phyloP scores from a whole-genome alignment of 2,329 filamentous ascomycete genomes.

The Catunica adiposa region DNA sequence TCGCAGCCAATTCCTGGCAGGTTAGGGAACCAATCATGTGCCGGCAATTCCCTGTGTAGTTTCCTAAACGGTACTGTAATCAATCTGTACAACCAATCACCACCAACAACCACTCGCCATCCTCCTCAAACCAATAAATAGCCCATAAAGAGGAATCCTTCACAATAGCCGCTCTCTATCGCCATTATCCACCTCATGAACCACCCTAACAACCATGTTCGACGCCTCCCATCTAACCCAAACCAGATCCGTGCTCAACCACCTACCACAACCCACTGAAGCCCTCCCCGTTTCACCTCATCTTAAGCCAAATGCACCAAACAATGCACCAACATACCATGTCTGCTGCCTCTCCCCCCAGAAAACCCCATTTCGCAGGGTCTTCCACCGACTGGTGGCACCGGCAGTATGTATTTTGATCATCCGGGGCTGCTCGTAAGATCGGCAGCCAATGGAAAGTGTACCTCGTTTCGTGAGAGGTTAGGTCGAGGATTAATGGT shows the following conservation, averaged over 20 bases:
- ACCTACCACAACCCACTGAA: neutral
- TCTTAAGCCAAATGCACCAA: neutral
- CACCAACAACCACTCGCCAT: neutral
- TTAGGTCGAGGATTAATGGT: neutral
- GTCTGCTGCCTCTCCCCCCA: neutral
- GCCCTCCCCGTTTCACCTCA: slow-evolving; percentile 3
- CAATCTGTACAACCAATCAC: neutral
- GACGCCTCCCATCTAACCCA: neutral
- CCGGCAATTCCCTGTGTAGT: neutral
- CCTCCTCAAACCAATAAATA: neutral
- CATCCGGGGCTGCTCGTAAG: too few relatives aligned
- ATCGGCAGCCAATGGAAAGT: too few relatives aligned
- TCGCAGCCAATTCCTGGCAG: neutral
- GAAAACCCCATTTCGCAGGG: too few relatives aligned
- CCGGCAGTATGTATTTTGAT: too few relatives aligned
- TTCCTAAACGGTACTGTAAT: neutral
- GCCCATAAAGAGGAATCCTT: neutral
- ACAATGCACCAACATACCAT: neutral
- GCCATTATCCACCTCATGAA: neutral
- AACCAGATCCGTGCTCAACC: neutral
- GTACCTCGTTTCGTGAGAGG: too few relatives aligned
- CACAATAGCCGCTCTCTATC: neutral
- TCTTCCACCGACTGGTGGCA: too few relatives aligned
- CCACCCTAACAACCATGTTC: neutral
- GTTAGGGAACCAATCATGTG: neutral